Conservation (phyloP, 2,329 filamentous ascomycete species). For the Neurospora sp. region DNA sequence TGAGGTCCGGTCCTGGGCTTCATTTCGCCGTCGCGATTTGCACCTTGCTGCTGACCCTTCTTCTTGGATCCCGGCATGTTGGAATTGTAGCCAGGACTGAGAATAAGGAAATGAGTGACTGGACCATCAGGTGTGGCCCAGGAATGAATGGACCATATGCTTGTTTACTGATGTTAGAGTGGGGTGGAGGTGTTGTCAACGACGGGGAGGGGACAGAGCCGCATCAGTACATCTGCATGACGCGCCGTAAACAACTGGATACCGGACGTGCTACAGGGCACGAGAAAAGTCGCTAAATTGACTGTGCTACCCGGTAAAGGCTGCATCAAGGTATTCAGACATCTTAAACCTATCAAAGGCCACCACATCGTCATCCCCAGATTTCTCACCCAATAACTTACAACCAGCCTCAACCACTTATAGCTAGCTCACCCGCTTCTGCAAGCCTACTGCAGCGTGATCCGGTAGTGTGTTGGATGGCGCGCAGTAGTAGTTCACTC, state of each 20-base stretch:
- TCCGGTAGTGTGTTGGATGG: background rate
- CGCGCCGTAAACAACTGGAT: background rate
- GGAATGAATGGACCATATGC: background rate
- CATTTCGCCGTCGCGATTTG: background rate
- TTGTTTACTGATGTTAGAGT: background rate
- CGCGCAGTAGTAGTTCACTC: background rate
- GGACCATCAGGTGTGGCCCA: background rate
- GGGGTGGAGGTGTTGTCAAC: background rate
- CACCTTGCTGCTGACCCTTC: background rate
- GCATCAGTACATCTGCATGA: background rate
- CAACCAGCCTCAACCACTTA: background rate
- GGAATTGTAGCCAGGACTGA: background rate
- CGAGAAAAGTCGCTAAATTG: background rate
- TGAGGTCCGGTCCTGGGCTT: background rate
- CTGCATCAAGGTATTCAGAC: background rate
- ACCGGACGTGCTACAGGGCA: background rate
- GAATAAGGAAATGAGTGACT: background rate
- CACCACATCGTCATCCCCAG: background rate
- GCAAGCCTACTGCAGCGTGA: background rate
- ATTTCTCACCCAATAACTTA: background rate
- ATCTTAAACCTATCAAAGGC: background rate
- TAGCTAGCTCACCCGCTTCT: background rate
- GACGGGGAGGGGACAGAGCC: background rate
- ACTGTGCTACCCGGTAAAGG: background rate
- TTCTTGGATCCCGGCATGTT: background rate